Evolutionary conservation across 1,139 yeast genomes (phyloP), one percentile per base, ranked within the genome.

Genomic region (Candida sojae): DNA sequence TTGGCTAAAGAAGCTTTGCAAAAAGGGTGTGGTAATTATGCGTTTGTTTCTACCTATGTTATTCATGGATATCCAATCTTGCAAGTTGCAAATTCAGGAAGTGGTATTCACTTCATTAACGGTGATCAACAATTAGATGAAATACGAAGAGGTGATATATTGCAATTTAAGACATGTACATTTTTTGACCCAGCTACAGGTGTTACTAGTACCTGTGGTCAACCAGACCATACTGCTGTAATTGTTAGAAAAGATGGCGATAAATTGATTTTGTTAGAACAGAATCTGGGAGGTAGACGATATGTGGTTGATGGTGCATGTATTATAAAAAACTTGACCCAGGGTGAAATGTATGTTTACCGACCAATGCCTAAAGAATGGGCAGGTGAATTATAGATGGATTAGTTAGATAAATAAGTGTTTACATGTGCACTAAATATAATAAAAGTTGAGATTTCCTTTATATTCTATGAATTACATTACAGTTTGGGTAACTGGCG

Each of bases 141-240:
- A 44, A 57, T 74, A 13, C 62, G 75, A 53, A 59, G 73, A 51
- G 80, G 80, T 11, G 80, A 75, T 52, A 66, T 75, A 28, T 50
- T 75, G 10, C 80, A 75, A 53, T 74, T 66, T 51, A 69, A 67
- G 42, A 54, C 64, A 3, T 79, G 83, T 48, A 63, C 66, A 21
- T 82, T 85, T 55, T 66, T 65, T 57, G 65, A 57, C 60, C 64
- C 47, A 41, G 61, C 50, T 43, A 59, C 44, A 53, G 70, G 70
- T 13, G 42, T 54, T 3, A 63, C 64, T 0, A 63, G 60, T 48
- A 67, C 67, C 1, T 75, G 66, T 1, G 92, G 92, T 0, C 70
- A 71, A 7, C 92, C 92, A 1, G 81, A 85, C 60, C 92, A 86
- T 59, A 86, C 92, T 0, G 69, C 88, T 0, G 75, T 86, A 13